Conservation (phyloP, 805 yeast species). For the Brettanomyces custersianus region DNA sequence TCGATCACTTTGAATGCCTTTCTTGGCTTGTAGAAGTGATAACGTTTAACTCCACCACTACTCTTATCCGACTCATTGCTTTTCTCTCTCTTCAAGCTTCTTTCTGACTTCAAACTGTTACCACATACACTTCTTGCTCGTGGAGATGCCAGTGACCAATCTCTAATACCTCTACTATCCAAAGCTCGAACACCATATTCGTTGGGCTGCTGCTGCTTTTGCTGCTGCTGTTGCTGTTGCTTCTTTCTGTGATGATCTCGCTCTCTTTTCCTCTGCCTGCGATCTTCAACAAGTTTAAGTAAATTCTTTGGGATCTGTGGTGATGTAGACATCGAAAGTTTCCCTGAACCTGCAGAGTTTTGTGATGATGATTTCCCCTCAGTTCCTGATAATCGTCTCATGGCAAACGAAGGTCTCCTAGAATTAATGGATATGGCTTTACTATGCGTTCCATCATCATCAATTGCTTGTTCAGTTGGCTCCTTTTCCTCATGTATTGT, state of each 20-base stretch:
- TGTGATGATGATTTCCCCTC: slow-evolving; percentile 1
- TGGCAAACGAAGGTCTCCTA: slow-evolving; percentile 3
- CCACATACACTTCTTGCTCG: too few relatives aligned
- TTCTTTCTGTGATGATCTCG: slow-evolving; percentile 19
- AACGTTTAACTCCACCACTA: slow-evolving; percentile 17
- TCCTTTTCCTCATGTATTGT: neutral
- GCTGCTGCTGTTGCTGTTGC: neutral
- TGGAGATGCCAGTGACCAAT: neutral
- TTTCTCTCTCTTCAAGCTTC: neutral
- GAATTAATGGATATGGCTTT: slow-evolving; percentile 3
- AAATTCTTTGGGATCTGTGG: slow-evolving; percentile 63
- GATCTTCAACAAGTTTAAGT: slow-evolving; percentile 43
- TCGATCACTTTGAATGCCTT: slow-evolving; percentile 16
- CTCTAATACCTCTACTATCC: neutral
- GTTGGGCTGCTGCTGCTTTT: neutral
- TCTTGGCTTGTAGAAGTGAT: slow-evolving; percentile 34
- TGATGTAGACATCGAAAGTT: slow-evolving; percentile 46
- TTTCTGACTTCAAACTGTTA: neutral
- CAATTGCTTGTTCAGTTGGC: neutral
- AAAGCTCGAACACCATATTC: neutral
- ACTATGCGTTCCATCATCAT: too few relatives aligned
- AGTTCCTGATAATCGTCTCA: neutral
- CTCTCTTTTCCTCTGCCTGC: slow-evolving; percentile 29
- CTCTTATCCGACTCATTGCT: neutral
- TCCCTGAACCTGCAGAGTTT: slow-evolving; percentile 22